Evolutionary conservation across 257 asterid genomes (phyloP).

Genomic region (Mentha longifolia): DNA sequence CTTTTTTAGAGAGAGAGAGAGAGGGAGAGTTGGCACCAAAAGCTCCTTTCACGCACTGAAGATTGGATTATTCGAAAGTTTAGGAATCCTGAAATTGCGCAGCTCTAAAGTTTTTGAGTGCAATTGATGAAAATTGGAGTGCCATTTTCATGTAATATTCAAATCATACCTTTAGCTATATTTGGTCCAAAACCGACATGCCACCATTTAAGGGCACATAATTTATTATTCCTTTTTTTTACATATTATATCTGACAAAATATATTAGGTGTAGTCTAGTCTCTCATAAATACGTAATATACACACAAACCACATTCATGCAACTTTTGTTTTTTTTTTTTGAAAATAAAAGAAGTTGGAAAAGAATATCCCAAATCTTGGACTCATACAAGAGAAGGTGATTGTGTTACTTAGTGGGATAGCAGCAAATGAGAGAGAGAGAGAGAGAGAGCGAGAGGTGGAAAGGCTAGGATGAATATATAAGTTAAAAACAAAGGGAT

Average conservation of each 20-base stretch:
- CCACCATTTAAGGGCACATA: conserved; percentile 39
- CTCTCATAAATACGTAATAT: no score
- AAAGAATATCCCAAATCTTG: no score
- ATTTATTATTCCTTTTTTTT: neutral
- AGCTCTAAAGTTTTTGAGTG: conserved; percentile 45
- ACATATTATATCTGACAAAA: no score
- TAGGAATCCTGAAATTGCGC: conserved; percentile 67
- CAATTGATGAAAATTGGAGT: conserved; percentile 30
- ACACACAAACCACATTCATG: no score
- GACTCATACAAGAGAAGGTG: no score
- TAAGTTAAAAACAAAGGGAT: no score
- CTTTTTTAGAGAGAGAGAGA: conserved; percentile 6
- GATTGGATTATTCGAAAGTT: conserved; percentile 31
- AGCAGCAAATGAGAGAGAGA: neutral
- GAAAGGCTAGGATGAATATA: no score
- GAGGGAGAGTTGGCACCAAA: conserved; percentile 22
- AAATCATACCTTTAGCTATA: conserved; percentile 4
- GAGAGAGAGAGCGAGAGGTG: no score
- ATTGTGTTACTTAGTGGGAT: neutral
- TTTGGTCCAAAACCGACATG: conserved; percentile 26
- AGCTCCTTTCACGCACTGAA: conserved; percentile 26
- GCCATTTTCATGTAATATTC: conserved; percentile 7
- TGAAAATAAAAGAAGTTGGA: no score
- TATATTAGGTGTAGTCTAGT: no score
- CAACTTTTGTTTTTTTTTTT: no score